phyloP scores from a whole-genome alignment of 768 basidiomycete genomes.

The Boletus vinaceobasis region DNA sequence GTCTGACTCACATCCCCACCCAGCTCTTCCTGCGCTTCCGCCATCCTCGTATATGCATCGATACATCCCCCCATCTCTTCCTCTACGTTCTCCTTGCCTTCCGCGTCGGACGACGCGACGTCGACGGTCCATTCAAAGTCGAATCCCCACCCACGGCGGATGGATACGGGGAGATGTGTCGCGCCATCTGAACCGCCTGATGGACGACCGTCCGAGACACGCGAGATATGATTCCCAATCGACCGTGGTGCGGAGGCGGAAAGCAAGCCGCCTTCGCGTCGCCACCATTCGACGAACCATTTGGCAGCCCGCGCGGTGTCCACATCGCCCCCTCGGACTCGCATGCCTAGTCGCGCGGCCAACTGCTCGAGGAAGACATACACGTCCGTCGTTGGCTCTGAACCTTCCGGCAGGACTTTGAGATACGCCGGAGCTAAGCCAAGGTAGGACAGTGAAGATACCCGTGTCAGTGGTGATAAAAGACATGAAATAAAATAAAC shows the following conservation, averaged over 20 bases:
- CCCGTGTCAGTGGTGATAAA: conserved; percentile 1
- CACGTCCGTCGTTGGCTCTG: conserved; percentile 58
- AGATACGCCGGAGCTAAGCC: conserved; percentile 68
- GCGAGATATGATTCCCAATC: conserved; percentile 2
- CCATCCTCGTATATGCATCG: conserved; percentile 44
- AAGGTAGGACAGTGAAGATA: neutral
- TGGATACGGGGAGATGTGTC: neutral
- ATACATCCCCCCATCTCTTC: conserved; percentile 71
- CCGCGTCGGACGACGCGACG: conserved; percentile 1
- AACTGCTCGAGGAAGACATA: conserved; percentile 65
- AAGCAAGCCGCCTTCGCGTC: conserved; percentile 63
- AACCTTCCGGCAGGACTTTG: conserved; percentile 51
- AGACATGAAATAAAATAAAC: neutral
- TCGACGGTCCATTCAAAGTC: conserved; percentile 68
- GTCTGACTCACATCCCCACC: conserved; percentile 64
- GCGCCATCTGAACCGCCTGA: neutral
- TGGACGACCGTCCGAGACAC: neutral
- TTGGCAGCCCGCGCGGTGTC: conserved; percentile 70
- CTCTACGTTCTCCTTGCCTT: conserved; percentile 40
- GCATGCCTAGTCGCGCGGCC: conserved; percentile 75
- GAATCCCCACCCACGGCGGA: conserved; percentile 76
- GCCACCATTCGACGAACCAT: conserved; percentile 88
- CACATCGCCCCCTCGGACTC: conserved; percentile 68
- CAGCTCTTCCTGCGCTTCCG: conserved; percentile 47
- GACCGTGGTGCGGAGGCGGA: conserved; percentile 42